Evolutionary conservation across 2,329 filamentous ascomycete species (phyloP), one percentile per base, ranked within the genome.

Genomic region (Bipolaris gigantea): DNA sequence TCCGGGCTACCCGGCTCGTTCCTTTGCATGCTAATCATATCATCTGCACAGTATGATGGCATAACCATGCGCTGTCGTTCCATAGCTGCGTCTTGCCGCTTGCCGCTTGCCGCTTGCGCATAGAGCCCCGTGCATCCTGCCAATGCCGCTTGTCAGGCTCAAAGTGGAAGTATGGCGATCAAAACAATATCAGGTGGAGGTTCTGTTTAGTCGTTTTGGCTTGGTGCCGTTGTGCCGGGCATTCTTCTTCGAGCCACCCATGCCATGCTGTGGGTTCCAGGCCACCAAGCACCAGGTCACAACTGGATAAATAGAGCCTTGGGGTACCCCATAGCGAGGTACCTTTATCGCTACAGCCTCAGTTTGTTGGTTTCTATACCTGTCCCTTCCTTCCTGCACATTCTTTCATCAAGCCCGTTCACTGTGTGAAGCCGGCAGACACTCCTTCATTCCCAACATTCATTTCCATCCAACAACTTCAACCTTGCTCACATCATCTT

Each of bases 401-500:
- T 70, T 67, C 61, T 51, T 63, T 66, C 59, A 39, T 41, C 32
- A 58, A 63, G 64, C 67, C 67, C 57, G 64, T 68, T 67, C 65
- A 68, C 64, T 59, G 65, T 61, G 65, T 68, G 65, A 64, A 69
- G 66, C 63, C 57, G 67, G 67, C 64, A 62, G 63, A 70, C 67
- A 63, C 49, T 71, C 67, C 64, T 71, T 70, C 52, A 58, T 63
- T 55, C 38, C 49, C 46, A 44, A 32, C 62, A 49, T 66, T 69
- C 64, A 57, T 53, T 69, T 63, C 46, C 52, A 60, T 52, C 55
- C 48, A 59, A 52, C 49, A 57, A 51, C 46, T 60, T 57, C 52
- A 51, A 43, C 54, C 53, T 56, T 56, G 33, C 33, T 18, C 60
- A 56, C 19, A 57, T 53, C 47, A 44, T 18, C 48, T 19, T 32